These are phyloP conservation scores for Cairneyella variabilis DNA, from an alignment of 495 filamentous ascomycete species.

Conservation along the genomic window DNA sequence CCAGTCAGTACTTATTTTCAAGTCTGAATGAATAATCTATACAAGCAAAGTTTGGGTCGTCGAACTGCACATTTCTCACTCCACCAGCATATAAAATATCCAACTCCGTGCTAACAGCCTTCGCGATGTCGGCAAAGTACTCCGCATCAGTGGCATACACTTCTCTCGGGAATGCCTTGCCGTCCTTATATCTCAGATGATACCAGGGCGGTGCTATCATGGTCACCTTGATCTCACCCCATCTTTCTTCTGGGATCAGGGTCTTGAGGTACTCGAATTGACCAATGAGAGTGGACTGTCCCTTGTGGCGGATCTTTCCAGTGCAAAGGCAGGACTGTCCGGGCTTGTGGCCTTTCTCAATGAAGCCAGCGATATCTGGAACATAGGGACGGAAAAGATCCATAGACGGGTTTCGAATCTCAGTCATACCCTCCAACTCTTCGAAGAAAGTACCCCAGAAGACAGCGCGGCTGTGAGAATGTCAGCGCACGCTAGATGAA, in stretches of 20 bases:
- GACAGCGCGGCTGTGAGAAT: constrained; percentile 12
- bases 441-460: constrained; percentile 54
- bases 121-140: constrained; percentile 72
- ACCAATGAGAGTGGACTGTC: constrained; percentile 51
- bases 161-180: constrained; percentile 60
- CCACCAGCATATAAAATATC: constrained; percentile 66
- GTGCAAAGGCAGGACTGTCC: constrained; percentile 60
- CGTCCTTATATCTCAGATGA: constrained; percentile 70
- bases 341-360: constrained; percentile 65
- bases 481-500: background rate
- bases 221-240: constrained; percentile 68
- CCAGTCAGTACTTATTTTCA: too few species aligned
- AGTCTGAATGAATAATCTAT: too few species aligned
- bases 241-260: constrained; percentile 53
- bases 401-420: constrained; percentile 53
- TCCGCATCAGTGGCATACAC: constrained; percentile 64
- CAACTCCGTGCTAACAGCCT: constrained; percentile 65
- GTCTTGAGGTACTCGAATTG: constrained; percentile 69
- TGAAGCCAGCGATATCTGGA: constrained; percentile 75
- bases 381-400: constrained; percentile 71
- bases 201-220: constrained; percentile 74
- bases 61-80: constrained; percentile 68
- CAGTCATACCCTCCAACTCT: constrained; percentile 65
- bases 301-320: constrained; percentile 65
- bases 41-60: constrained; percentile 77